phyloP scores from a whole-genome alignment of 2,329 filamentous ascomycete species.

The Penicillium expansum region DNA sequence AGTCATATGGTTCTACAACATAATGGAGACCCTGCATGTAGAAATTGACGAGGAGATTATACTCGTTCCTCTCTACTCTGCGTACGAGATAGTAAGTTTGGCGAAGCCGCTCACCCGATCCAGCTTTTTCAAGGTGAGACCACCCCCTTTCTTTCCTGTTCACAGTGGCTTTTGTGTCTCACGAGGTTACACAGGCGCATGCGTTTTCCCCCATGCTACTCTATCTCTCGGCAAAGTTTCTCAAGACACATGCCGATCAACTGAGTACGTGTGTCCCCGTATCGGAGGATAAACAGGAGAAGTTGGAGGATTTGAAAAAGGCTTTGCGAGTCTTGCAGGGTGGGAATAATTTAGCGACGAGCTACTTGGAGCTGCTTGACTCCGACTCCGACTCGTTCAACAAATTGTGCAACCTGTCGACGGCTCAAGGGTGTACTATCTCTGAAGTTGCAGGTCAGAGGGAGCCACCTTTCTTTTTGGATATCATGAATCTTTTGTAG shows the following conservation, averaged over 20 bases:
- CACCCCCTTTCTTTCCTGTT: neutral
- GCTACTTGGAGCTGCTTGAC: constrained; percentile 2
- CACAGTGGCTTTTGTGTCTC: neutral
- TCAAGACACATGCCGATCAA: constrained; percentile 6
- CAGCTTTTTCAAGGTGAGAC: constrained; percentile 13
- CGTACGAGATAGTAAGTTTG: constrained; percentile 14
- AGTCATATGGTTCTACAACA: constrained; percentile 7
- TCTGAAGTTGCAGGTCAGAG: neutral
- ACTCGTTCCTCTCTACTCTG: constrained; percentile 7
- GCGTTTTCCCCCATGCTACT: constrained; percentile 8
- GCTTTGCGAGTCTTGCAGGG: constrained; percentile 2
- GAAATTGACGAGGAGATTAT: constrained; percentile 1
- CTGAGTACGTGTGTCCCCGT: neutral
- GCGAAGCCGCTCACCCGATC: constrained; percentile 8
- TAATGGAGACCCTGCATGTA: constrained; percentile 6
- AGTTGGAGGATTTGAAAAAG: constrained; percentile 1
- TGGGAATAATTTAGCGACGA: constrained; percentile 5
- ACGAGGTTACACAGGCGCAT: constrained; percentile 2
- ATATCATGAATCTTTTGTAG: constrained; percentile 1
- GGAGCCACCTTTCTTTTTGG: neutral
- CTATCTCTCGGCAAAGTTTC: constrained; percentile 10
- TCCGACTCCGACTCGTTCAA: neutral
- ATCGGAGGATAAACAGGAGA: constrained; percentile 3
- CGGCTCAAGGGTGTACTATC: neutral
- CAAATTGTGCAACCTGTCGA: neutral